phyloP scores from a whole-genome alignment of 225 moss, liverwort and hornwort species.

The Lunularia cruciata region DNA sequence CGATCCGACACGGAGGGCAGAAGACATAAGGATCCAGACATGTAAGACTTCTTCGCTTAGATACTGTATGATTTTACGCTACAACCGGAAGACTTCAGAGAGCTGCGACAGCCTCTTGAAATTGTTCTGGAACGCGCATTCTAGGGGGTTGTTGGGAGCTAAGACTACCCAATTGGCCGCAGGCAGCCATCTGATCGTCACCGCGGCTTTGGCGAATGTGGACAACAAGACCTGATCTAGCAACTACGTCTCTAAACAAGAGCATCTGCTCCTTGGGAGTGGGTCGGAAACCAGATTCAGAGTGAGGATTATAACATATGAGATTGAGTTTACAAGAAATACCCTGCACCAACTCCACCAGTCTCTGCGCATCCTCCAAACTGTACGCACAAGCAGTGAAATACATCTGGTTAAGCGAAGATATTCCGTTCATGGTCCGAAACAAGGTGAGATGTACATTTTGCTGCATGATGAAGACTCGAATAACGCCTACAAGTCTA shows the following conservation, averaged over 20 bases:
- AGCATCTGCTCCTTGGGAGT: conserved; percentile 56
- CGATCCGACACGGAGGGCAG: too few relatives aligned
- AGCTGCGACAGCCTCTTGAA: conserved; percentile 14
- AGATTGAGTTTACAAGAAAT: conserved; percentile 85
- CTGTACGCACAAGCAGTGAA: conserved; percentile 24
- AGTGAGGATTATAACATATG: conserved; percentile 77
- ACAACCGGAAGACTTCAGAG: neutral
- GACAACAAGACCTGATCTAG: conserved; percentile 59
- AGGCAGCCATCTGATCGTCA: conserved; percentile 90
- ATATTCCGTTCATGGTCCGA: too few relatives aligned
- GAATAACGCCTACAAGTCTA: too few relatives aligned
- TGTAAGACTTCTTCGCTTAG: too few relatives aligned
- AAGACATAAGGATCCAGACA: too few relatives aligned
- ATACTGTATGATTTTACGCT: too few relatives aligned
- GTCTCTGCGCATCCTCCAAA: conserved; percentile 59
- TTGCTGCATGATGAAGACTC: too few relatives aligned
- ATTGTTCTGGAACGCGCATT: conserved; percentile 38
- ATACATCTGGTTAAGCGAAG: too few relatives aligned
- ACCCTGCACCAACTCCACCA: conserved; percentile 66
- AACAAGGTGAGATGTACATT: too few relatives aligned
- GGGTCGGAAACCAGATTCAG: conserved; percentile 61
- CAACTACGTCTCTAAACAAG: conserved; percentile 65
- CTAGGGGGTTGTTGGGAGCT: conserved; percentile 39
- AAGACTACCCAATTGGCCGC: conserved; percentile 74
- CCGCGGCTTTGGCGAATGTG: conserved; percentile 75